phyloP scores from a whole-genome alignment of 176 grass and related monocot species.

The Panicum miliaceum region DNA sequence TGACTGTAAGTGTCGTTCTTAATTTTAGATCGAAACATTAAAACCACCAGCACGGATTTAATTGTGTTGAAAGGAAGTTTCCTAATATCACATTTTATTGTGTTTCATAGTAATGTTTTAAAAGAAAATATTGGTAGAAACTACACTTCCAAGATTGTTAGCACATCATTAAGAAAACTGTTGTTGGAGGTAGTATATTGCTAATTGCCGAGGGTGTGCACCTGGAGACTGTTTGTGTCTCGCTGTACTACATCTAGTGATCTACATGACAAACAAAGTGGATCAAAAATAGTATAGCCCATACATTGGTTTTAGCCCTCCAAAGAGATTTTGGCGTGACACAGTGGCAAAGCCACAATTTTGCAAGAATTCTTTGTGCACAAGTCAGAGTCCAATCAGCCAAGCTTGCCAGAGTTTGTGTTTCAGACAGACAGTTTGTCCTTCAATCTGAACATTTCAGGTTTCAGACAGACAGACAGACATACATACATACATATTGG shows the following conservation, averaged over 20 bases:
- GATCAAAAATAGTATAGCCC: not conserved
- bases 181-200: not conserved
- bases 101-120: not conserved
- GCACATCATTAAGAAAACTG: not conserved
- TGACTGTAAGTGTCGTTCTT: not conserved
- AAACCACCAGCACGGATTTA: not conserved
- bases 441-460: not conserved
- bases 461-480: not conserved
- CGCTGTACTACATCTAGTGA: no score
- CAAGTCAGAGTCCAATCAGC: not conserved
- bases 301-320: not conserved
- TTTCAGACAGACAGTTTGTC: not conserved
- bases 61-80: not conserved
- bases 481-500: not conserved
- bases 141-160: not conserved
- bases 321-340: no score
- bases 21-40: not conserved
- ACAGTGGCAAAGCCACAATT: no score
- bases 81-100: not conserved
- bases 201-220: not conserved
- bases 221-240: not conserved
- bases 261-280: not conserved
- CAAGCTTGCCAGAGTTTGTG: not conserved
- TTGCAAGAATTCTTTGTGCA: not conserved
- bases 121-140: not conserved